A percentile compares a stretch with the other conserved stretches of the same genome.
These are phyloP conservation scores for Coemansia sp. DNA, from an alignment of 192 early-diverging fungal genomes.

Conservation along the genomic window DNA sequence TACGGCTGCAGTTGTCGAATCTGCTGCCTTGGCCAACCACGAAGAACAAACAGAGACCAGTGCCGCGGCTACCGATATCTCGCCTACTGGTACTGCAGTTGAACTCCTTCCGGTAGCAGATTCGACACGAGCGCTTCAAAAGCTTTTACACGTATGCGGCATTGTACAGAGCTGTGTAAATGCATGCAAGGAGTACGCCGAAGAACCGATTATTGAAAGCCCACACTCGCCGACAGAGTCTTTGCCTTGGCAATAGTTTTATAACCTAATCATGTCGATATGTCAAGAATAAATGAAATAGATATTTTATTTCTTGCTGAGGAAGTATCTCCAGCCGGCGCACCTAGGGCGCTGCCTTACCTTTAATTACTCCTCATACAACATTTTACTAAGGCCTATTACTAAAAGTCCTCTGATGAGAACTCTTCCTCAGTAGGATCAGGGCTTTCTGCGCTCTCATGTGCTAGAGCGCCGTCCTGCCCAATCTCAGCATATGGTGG, in stretches of 20 bases:
- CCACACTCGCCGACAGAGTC: not conserved
- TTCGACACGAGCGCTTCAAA: slow-evolving; percentile 8
- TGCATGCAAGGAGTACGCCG: slow-evolving; percentile 7
- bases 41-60: not conserved
- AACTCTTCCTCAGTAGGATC: too few relatives aligned
- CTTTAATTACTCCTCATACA: too few relatives aligned
- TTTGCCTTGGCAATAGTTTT: not conserved
- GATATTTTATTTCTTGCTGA: too few relatives aligned
- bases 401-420: too few relatives aligned
- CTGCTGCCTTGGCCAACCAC: not conserved
- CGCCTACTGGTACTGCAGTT: not conserved
- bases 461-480: too few relatives aligned
- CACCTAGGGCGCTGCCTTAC: too few relatives aligned
- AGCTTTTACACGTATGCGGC: slow-evolving; percentile 20
- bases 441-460: too few relatives aligned
- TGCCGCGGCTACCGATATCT: not conserved
- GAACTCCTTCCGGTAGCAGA: not conserved
- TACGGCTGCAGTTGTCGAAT: not conserved
- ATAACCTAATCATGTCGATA: not conserved
- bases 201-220: not conserved
- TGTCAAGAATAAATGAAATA: too few relatives aligned
- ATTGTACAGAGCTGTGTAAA: slow-evolving; percentile 24
- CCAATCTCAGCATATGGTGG: too few relatives aligned
- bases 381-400: too few relatives aligned
- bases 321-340: too few relatives aligned